phyloP scores from a whole-genome alignment of 2,329 filamentous ascomycete genomes.

The Colletotrichum gloeosporioides region DNA sequence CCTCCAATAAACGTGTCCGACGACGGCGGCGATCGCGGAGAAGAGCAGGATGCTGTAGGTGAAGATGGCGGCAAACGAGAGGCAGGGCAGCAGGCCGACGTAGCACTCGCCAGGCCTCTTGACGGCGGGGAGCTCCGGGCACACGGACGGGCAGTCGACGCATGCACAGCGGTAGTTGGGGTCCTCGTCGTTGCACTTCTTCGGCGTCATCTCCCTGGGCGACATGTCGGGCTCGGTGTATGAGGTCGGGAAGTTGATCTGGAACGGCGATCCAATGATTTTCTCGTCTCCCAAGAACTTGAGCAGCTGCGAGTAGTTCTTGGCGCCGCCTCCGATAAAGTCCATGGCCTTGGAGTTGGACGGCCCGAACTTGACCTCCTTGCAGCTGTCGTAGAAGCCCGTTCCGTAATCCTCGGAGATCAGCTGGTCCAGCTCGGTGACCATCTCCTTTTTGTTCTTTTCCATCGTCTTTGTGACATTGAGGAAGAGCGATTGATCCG shows the following conservation, averaged over 20 bases:
- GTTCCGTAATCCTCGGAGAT: slow-evolving; percentile 83
- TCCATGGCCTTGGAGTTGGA: slow-evolving; percentile 94
- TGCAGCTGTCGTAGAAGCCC: slow-evolving; percentile 96
- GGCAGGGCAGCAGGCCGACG: slow-evolving; percentile 87
- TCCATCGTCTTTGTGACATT: slow-evolving; percentile 81
- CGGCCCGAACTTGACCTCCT: slow-evolving; percentile 97
- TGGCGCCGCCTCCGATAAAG: slow-evolving; percentile 93
- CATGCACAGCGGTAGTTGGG: slow-evolving; percentile 89
- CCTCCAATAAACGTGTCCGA: slow-evolving; percentile 78
- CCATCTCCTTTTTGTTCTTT: slow-evolving; percentile 62
- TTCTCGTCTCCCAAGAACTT: slow-evolving; percentile 95
- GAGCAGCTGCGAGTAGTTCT: slow-evolving; percentile 84
- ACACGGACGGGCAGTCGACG: slow-evolving; percentile 88
- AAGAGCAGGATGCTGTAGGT: slow-evolving; percentile 80
- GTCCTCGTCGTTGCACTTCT: slow-evolving; percentile 90
- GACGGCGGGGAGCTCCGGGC: slow-evolving; percentile 82
- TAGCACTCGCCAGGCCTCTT: slow-evolving; percentile 73
- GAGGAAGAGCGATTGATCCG: slow-evolving; percentile 93
- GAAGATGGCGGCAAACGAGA: slow-evolving; percentile 91
- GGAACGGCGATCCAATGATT: slow-evolving; percentile 89
- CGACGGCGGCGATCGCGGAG: slow-evolving; percentile 67
- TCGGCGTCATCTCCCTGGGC: slow-evolving; percentile 73
- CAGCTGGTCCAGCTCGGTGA: slow-evolving; percentile 89
- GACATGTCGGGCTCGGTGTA: slow-evolving; percentile 74
- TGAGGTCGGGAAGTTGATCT: slow-evolving; percentile 86